Evolutionary conservation across 2,329 filamentous ascomycete genomes (phyloP).

Genomic region (Albophoma yamanashiensis): DNA sequence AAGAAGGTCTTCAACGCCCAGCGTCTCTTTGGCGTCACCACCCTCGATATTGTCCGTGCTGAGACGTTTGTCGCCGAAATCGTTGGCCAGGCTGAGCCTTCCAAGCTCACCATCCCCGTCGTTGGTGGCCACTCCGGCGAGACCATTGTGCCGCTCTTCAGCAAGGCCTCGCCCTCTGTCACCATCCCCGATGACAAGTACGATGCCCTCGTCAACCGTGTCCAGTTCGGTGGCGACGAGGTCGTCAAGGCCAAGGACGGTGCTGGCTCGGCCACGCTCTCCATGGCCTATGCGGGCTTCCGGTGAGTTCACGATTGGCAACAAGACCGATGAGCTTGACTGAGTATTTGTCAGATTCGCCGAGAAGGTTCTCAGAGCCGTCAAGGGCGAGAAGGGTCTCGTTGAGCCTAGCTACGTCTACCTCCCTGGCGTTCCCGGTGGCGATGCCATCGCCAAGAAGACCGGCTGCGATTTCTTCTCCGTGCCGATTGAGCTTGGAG

Average conservation of each 20-base stretch:
- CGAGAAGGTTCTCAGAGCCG: conserved; percentile 83
- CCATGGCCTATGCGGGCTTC: conserved; percentile 93
- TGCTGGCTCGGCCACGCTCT: conserved; percentile 79
- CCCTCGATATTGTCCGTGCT: conserved; percentile 93
- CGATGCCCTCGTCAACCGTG: conserved; percentile 81
- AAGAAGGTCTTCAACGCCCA: conserved; percentile 90
- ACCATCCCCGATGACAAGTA: conserved; percentile 83
- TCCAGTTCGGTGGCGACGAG: conserved; percentile 97
- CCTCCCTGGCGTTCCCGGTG: conserved; percentile 79
- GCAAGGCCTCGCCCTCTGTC: conserved; percentile 71
- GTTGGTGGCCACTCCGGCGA: conserved; percentile 95
- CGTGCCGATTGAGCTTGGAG: conserved; percentile 87
- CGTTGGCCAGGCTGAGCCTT: conserved; percentile 69
- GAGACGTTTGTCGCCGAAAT: conserved; percentile 92
- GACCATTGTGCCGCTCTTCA: conserved; percentile 97
- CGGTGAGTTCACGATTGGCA: conserved; percentile 44
- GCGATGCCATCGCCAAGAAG: conserved; percentile 74
- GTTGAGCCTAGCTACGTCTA: conserved; percentile 95
- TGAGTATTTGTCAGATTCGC: conserved; percentile 55
- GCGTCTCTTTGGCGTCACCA: conserved; percentile 97
- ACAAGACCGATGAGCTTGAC: not conserved
- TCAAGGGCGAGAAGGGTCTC: conserved; percentile 82
- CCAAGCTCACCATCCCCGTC: conserved; percentile 79
- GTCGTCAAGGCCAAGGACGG: conserved; percentile 93
- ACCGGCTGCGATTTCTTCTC: conserved; percentile 92